phyloP scores from a whole-genome alignment of 805 yeast genomes.

The Wickerhamiella dianesei region DNA sequence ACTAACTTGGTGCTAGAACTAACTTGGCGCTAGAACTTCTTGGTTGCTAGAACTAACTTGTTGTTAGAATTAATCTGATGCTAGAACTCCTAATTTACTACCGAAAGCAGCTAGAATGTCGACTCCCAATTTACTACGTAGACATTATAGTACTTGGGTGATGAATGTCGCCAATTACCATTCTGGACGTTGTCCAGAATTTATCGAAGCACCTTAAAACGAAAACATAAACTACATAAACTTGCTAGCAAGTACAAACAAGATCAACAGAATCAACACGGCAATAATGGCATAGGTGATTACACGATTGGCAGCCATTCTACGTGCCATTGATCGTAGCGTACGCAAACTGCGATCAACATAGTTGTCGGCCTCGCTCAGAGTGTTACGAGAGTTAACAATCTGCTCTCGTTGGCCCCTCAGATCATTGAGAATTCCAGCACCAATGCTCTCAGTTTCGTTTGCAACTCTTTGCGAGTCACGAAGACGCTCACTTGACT shows the following conservation, averaged over 20 bases:
- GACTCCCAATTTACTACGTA: too few species aligned
- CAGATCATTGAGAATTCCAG: slow-evolving; percentile 74
- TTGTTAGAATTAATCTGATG: too few species aligned
- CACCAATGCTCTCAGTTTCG: slow-evolving; percentile 86
- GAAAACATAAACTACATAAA: slow-evolving; percentile 39
- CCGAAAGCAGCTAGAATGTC: too few species aligned
- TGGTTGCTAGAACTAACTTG: too few species aligned
- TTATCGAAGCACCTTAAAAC: too few species aligned
- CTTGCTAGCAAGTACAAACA: slow-evolving; percentile 73
- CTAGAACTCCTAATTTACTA: too few species aligned
- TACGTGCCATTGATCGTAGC: slow-evolving; percentile 75
- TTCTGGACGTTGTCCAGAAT: too few species aligned
- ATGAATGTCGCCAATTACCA: too few species aligned
- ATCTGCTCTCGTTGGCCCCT: slow-evolving; percentile 91
- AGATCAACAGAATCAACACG: slow-evolving; percentile 64
- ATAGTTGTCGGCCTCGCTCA: slow-evolving; percentile 81
- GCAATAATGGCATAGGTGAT: slow-evolving; percentile 87
- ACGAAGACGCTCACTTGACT: slow-evolving; percentile 67
- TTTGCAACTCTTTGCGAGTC: slow-evolving; percentile 84
- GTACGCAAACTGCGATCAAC: slow-evolving; percentile 84
- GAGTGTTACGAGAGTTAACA: slow-evolving; percentile 67
- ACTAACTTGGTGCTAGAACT: too few species aligned
- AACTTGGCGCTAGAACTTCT: too few species aligned
- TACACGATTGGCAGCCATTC: slow-evolving; percentile 81
- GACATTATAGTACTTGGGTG: too few species aligned